Base-by-base conservation (phyloP, 495 filamentous ascomycete genomes). In the Tuber umbilicatum region DNA sequence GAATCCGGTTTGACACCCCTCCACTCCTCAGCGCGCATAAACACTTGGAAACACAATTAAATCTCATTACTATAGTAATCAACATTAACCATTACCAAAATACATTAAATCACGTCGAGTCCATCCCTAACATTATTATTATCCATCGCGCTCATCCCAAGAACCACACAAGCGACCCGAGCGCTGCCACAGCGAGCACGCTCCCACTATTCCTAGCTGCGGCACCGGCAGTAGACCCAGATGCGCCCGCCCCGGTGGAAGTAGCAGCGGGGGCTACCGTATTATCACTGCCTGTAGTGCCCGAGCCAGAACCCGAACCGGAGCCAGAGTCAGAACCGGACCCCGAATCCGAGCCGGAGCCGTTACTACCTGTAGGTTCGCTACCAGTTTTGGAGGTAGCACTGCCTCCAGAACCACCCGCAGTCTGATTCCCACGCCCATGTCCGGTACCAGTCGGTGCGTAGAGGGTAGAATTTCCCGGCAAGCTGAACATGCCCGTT, bases 21-120 rank as follows among this genome's bases (percentile, higher is more conserved):
- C 27, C 2, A n/a, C 21, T 7, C 43, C n/a, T 47, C 43, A 55
- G 7, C 45, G 23, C 43, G 17, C 4, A 23, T 55, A 6, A 55
- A 55, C 7, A 17, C n/a, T 64, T 12, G 27, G 55, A 12, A 31
- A 64, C n/a, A 64, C n/a, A 64, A 31, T 64, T 64, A 31, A 64
- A 31, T 64, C 1, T 31, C n/a, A 64, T 14, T 64, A 64, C 27
- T 31, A 55, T n/a, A 40, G 5, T 39, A 39, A 31, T 31, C 55
- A 31, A 64, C n/a, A 64, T 64, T 64, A 64, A 64, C 55, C 27
- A 64, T 64, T 64, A 64, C 55, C n/a, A 27, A 64, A 31, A 14
- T 64, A 64, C 55, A 64, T 64, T 64, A 31, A 64, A 64, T 16
- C 3, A 12, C 27, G 4, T 64, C 55, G 6, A 64, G 6, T 14